phyloP scores from a whole-genome alignment of 2,329 filamentous ascomycete species.

The Aspergillus thermomutatus region DNA sequence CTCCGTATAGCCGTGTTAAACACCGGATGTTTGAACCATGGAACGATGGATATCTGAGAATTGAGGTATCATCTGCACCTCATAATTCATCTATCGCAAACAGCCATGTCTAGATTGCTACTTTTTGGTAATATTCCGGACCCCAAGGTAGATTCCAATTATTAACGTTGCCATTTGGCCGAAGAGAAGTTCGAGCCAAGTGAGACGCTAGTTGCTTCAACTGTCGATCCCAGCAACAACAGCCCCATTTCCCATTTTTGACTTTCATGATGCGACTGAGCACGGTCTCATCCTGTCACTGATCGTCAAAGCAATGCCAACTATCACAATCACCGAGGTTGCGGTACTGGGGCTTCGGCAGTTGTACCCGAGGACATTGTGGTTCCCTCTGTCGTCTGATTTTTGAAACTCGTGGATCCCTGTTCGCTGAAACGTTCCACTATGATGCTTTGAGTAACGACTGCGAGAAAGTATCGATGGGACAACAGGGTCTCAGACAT shows the following conservation, averaged over 20 bases:
- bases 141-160: too few relatives aligned
- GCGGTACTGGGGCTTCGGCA: neutral
- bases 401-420: neutral
- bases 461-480: neutral
- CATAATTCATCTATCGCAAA: neutral
- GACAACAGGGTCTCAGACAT: neutral
- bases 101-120: neutral
- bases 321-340: neutral
- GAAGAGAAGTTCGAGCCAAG: neutral
- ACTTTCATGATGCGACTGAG: neutral
- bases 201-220: neutral
- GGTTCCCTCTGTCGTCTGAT: neutral
- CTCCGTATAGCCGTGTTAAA: too few relatives aligned
- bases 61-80: neutral
- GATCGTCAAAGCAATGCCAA: too few relatives aligned
- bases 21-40: neutral
- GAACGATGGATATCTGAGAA: neutral
- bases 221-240: neutral
- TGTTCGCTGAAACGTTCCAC: neutral
- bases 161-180: neutral
- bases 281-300: neutral
- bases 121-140: too few relatives aligned
- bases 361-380: neutral
- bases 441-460: neutral
- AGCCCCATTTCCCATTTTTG: too few relatives aligned